Conservation (phyloP, 78 protist species). For the Bodo saltans region DNA sequence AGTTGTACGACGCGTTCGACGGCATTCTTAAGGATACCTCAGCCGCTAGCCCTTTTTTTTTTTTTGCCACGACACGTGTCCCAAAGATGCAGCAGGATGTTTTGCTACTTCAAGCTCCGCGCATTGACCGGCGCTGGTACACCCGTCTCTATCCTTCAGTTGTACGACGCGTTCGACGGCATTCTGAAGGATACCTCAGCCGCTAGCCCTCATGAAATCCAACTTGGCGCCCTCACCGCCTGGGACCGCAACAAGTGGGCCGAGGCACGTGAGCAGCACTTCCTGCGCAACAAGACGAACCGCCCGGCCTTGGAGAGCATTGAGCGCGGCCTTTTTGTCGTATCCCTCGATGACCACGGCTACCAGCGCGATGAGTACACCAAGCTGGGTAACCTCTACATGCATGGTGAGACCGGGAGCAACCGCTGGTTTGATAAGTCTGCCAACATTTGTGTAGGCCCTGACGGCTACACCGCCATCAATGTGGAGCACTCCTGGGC, state of each 20-base stretch:
- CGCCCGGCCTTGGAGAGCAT: not conserved
- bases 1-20: not conserved
- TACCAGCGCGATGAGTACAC: not conserved
- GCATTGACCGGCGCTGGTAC: not conserved
- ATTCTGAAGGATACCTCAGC: not conserved
- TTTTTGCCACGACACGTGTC: conserved; percentile 44
- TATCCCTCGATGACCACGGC: conserved; percentile 36
- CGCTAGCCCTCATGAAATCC: too few relatives aligned
- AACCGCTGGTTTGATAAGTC: conserved; percentile 59
- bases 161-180: not conserved
- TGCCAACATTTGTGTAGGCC: not conserved
- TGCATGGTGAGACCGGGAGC: conserved; percentile 19
- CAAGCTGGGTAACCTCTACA: not conserved
- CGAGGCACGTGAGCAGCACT: conserved; percentile 1
- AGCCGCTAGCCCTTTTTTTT: too few relatives aligned
- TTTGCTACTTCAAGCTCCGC: not conserved
- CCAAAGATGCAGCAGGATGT: conserved; percentile 46
- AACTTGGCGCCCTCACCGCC: conserved; percentile 36
- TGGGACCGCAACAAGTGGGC: conserved; percentile 47
- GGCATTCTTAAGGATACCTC: conserved; percentile 1
- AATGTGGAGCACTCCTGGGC: conserved; percentile 34
- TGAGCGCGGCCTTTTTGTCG: conserved; percentile 38
- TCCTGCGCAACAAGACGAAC: conserved; percentile 6
- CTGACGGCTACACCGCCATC: not conserved
- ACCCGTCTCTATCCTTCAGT: not conserved